Evolutionary conservation across 495 filamentous ascomycete species (phyloP).

Genomic region (Aspergillus heteromorphus): DNA sequence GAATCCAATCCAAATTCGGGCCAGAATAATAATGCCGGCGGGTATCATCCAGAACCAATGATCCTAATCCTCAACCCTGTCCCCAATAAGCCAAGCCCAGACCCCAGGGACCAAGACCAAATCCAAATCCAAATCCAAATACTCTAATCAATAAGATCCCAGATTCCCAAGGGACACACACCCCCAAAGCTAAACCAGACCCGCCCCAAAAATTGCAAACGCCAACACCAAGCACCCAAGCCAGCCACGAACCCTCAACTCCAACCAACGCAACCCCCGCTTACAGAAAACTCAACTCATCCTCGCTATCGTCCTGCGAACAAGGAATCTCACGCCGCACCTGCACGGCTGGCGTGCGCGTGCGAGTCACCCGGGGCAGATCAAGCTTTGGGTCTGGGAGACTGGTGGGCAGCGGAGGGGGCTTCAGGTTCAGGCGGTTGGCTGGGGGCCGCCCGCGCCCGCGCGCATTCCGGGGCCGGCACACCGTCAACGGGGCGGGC

Average conservation of each 20-base stretch:
- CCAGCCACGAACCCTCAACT: too few species aligned
- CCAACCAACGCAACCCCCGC: neutral
- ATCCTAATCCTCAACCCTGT: too few species aligned
- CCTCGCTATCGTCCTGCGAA: slow-evolving; percentile 37
- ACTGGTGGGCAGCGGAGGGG: too few species aligned
- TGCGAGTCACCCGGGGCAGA: neutral
- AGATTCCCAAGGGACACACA: too few species aligned
- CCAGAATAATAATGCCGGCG: too few species aligned
- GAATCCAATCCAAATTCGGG: too few species aligned
- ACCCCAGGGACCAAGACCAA: neutral
- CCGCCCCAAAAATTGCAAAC: neutral
- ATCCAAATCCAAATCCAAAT: neutral
- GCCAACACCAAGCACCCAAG: neutral
- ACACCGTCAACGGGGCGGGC: too few species aligned
- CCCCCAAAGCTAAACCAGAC: neutral
- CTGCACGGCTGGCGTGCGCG: neutral
- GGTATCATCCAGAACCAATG: too few species aligned
- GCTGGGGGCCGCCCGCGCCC: too few species aligned
- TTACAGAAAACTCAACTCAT: slow-evolving; percentile 42
- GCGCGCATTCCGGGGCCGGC: too few species aligned
- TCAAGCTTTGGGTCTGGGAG: too few species aligned
- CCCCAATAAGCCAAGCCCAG: neutral
- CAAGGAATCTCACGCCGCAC: slow-evolving; percentile 22
- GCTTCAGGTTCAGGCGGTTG: too few species aligned
- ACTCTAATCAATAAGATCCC: neutral